Evolutionary conservation across 768 basidiomycete genomes (phyloP).

Genomic region (Naganishia kalamii): DNA sequence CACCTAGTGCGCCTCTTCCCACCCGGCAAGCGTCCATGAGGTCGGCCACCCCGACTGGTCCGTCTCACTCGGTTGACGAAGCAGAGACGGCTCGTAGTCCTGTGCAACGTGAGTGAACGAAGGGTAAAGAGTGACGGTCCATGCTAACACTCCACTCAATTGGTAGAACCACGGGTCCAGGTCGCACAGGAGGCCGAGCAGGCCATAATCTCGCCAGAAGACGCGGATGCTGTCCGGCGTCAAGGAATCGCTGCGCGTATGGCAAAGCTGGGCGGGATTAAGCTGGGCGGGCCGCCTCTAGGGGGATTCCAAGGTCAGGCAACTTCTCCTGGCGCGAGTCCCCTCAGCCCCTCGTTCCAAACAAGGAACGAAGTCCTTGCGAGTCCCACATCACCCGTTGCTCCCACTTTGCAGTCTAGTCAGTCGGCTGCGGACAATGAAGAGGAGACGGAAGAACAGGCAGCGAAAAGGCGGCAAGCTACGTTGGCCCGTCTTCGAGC

Average conservation of each 20-base stretch:
- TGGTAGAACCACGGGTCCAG: neutral
- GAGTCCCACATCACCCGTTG: neutral
- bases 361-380: neutral
- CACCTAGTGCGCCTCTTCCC: constrained; percentile 11
- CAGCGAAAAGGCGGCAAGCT: constrained; percentile 59
- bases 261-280: constrained; percentile 83
- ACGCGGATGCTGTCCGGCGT: constrained; percentile 52
- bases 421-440: constrained; percentile 12
- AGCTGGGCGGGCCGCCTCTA: constrained; percentile 63
- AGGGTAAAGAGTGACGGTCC: neutral
- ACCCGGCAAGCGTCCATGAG: neutral
- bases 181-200: neutral
- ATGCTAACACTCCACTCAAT: neutral
- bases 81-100: neutral
- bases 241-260: constrained; percentile 85
- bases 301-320: neutral
- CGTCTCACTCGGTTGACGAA: neutral
- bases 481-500: constrained; percentile 56
- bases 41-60: neutral
- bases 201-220: constrained; percentile 37
- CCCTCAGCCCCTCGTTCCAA: neutral
- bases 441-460: constrained; percentile 44
- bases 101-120: neutral
- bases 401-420: neutral
- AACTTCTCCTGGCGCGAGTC: constrained; percentile 1